A percentile compares a stretch with the other conserved stretches of the same genome.
phyloP scores from a whole-genome alignment of 768 basidiomycete species.

The Lyophyllum decastes region DNA sequence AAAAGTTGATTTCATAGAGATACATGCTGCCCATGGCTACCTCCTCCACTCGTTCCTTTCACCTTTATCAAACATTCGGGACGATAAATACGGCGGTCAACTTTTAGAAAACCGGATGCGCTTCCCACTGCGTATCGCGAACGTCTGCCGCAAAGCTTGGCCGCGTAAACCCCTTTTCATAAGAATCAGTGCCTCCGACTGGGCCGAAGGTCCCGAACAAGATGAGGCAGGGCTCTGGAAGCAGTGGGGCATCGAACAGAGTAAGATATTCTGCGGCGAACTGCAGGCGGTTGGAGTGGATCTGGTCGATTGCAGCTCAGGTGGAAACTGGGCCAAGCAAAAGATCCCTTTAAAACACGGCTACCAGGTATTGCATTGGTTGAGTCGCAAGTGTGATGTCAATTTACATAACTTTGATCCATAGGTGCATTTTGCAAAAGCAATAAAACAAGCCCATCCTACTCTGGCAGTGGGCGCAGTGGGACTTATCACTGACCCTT shows the following conservation, averaged over 20 bases:
- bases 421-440: constrained; percentile 70
- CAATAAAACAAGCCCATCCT: constrained; percentile 61
- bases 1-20: constrained; percentile 70
- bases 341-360: constrained; percentile 57
- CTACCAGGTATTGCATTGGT: constrained; percentile 64
- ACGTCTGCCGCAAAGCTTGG: constrained; percentile 58
- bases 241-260: constrained; percentile 82
- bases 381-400: too few relatives aligned
- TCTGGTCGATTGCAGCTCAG: constrained; percentile 72
- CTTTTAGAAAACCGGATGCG: constrained; percentile 73
- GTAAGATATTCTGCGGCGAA: constrained; percentile 54
- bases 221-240: constrained; percentile 56
- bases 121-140: constrained; percentile 59
- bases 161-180: constrained; percentile 69
- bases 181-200: constrained; percentile 67
- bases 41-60: constrained; percentile 70
- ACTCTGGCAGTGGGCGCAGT: constrained; percentile 61
- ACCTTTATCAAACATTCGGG: constrained; percentile 72
- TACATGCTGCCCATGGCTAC: constrained; percentile 75
- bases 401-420: background rate
- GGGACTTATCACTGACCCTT: constrained; percentile 68
- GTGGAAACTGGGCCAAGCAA: constrained; percentile 65
- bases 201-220: constrained; percentile 60
- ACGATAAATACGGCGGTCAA: constrained; percentile 72
- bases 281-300: constrained; percentile 68